Evolutionary conservation across 306 rosid species (phyloP).

Genomic region (Sindora glabra): DNA sequence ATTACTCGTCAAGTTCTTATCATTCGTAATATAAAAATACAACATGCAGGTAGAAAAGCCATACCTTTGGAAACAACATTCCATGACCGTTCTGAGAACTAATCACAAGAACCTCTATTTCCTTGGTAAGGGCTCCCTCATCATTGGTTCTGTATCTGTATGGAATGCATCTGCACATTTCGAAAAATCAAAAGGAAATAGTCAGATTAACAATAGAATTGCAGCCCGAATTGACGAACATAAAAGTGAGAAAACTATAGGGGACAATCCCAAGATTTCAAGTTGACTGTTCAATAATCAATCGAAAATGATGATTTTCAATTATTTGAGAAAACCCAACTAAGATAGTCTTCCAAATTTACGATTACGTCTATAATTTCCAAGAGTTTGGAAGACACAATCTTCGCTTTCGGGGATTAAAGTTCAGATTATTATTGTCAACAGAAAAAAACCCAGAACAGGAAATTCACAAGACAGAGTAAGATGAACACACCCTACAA

Average conservation of each 20-base stretch:
- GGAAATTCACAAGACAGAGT: not conserved
- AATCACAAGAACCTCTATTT: slow-evolving; percentile 77
- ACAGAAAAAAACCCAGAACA: not conserved
- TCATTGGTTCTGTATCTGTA: slow-evolving; percentile 49
- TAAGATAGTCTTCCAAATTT: not conserved
- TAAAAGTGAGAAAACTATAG: not conserved
- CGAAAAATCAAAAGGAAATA: too few relatives aligned
- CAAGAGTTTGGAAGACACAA: not conserved
- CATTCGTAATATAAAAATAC: not conserved
- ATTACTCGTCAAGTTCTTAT: not conserved
- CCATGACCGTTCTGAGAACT: slow-evolving; percentile 82
- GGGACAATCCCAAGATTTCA: too few relatives aligned
- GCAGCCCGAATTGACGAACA: too few relatives aligned
- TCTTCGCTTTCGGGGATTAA: not conserved
- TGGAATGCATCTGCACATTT: slow-evolving; percentile 79
- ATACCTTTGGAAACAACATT: slow-evolving; percentile 91
- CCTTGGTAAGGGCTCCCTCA: slow-evolving; percentile 25
- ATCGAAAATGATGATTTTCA: not conserved
- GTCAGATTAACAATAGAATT: slow-evolving; percentile 11
- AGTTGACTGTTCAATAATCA: too few relatives aligned
- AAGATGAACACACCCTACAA: slow-evolving; percentile 64
- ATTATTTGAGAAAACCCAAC: slow-evolving; percentile 12
- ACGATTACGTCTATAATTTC: not conserved
- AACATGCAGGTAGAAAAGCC: not conserved
- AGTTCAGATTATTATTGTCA: not conserved